Percentiles rank a stretch among this genome's conserved stretches.
Evolutionary conservation across 495 filamentous ascomycete species (phyloP).

Genomic region (Hyphodiscus hymeniophilus): DNA sequence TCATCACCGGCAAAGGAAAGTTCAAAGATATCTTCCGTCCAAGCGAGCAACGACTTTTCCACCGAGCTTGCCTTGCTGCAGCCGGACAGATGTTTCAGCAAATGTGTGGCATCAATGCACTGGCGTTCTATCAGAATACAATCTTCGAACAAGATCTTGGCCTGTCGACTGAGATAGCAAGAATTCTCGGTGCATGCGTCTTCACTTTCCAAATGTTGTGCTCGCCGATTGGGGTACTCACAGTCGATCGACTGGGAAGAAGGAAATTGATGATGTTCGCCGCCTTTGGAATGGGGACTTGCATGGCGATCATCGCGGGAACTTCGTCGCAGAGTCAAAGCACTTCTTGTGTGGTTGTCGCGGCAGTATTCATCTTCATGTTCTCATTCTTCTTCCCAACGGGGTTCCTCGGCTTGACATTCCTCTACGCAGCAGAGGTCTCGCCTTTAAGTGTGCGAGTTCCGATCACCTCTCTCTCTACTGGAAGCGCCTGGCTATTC

Average conservation of each 20-base stretch:
- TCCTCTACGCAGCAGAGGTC: constrained; percentile 51
- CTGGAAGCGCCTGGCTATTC: constrained; percentile 43
- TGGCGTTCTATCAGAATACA: constrained; percentile 23
- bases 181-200: constrained; percentile 24
- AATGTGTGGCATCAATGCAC: constrained; percentile 20
- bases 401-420: constrained; percentile 51
- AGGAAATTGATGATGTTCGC: constrained; percentile 31
- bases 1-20: constrained; percentile 13
- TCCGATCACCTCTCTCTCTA: constrained; percentile 42
- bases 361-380: constrained; percentile 23
- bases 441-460: constrained; percentile 44
- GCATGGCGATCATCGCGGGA: constrained; percentile 32
- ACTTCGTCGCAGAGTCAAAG: background rate
- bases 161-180: constrained; percentile 12
- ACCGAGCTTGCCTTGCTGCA: constrained; percentile 23
- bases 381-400: constrained; percentile 54
- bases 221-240: constrained; percentile 24
- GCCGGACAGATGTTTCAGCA: constrained; percentile 23
- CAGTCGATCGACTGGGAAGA: constrained; percentile 27
- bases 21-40: constrained; percentile 19
- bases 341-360: background rate
- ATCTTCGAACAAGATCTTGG: constrained; percentile 25
- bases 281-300: constrained; percentile 32
- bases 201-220: constrained; percentile 22
- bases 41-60: constrained; percentile 14